Evolutionary conservation across 169 alveolate genomes (phyloP).

Genomic region (Cyclospora cayetanensis): DNA sequence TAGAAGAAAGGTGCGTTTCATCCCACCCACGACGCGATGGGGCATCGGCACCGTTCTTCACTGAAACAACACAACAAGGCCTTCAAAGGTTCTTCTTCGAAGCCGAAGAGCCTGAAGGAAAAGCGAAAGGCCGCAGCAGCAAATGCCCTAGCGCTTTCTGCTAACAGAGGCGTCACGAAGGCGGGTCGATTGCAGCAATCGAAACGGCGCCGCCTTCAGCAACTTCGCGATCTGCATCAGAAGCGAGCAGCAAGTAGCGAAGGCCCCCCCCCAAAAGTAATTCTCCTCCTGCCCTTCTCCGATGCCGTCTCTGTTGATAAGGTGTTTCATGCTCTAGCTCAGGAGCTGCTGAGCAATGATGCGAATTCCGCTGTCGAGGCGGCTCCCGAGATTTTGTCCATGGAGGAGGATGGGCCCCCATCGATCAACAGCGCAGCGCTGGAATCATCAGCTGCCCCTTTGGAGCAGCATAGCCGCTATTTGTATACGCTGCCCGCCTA

Average conservation of each 20-base stretch:
- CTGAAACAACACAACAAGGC: conserved; percentile 73
- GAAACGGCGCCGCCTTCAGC: conserved; percentile 60
- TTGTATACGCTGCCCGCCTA: conserved; percentile 54
- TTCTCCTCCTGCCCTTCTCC: conserved; percentile 43
- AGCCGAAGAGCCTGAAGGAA: conserved; percentile 45
- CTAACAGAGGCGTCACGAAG: conserved; percentile 7
- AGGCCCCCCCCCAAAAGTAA: conserved; percentile 55
- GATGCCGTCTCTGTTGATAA: not conserved
- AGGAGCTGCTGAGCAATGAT: not conserved
- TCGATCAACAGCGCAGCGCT: not conserved
- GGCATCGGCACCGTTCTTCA: conserved; percentile 68
- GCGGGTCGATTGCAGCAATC: conserved; percentile 43
- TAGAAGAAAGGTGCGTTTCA: too few relatives aligned
- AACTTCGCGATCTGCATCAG: conserved; percentile 14
- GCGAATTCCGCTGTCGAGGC: not conserved
- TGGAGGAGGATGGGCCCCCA: conserved; percentile 3
- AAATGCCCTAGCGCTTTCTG: not conserved
- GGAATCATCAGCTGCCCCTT: not conserved
- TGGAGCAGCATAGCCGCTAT: not conserved
- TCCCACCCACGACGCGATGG: conserved; percentile 27
- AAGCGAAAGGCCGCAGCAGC: conserved; percentile 58
- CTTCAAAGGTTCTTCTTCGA: conserved; percentile 58
- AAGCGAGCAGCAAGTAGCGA: not conserved
- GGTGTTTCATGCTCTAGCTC: not conserved
- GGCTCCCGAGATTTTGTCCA: not conserved